Conservation (phyloP, 116 monocot genomes). For the Dioscorea cayenensis region DNA sequence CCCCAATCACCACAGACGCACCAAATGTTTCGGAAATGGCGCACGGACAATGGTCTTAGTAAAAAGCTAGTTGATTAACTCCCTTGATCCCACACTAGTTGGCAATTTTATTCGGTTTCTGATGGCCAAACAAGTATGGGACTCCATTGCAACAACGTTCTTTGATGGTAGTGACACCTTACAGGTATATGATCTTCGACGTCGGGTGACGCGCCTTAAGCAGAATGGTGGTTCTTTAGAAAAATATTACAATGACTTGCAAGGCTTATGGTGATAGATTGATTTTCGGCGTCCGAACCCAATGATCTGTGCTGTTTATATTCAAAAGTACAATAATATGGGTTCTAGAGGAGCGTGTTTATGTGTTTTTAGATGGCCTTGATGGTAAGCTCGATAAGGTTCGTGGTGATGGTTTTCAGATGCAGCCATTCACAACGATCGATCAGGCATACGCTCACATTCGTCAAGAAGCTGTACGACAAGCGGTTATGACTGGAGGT, state of each 20-base stretch:
- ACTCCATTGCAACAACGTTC: constrained; percentile 4
- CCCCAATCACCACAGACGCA: not conserved
- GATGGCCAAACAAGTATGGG: not conserved
- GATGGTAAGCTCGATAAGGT: no score
- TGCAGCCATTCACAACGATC: no score
- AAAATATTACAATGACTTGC: constrained; percentile 11
- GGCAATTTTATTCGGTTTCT: constrained; percentile 4
- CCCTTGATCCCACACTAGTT: constrained; percentile 1
- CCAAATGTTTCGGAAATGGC: constrained; percentile 2
- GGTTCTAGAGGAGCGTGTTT: no score
- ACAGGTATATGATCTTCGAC: not conserved
- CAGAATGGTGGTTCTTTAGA: not conserved
- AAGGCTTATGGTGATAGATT: constrained; percentile 12
- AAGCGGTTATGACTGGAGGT: no score
- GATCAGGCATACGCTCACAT: no score
- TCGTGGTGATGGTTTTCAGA: no score
- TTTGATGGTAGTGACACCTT: constrained; percentile 5
- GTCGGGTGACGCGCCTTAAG: not conserved
- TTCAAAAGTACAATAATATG: no score
- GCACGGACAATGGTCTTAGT: constrained; percentile 3
- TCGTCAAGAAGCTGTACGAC: no score
- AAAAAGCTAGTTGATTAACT: constrained; percentile 12
- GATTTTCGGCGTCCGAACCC: constrained; percentile 4
- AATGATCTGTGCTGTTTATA: no score
- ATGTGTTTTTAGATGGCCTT: no score